A percentile compares a stretch with the other conserved stretches of the same genome.
phyloP scores from a whole-genome alignment of 371 early-diverging fungal species.

The Enterospora canceri region DNA sequence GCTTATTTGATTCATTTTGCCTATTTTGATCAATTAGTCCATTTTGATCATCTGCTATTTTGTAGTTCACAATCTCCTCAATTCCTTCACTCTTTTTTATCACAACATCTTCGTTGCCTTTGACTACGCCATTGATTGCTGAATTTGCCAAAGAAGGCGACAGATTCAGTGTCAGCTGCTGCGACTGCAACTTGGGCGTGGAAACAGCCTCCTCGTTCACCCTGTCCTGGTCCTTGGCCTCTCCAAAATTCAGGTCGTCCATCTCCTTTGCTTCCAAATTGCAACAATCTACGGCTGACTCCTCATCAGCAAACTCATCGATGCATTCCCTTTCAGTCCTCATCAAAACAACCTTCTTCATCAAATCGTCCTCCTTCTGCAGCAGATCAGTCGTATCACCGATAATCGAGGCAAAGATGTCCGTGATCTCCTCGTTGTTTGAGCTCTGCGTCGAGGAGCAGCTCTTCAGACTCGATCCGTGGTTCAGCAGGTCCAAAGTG shows the following conservation, averaged over 20 bases:
- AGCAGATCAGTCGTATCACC: conserved; percentile 6
- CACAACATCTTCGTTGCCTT: background rate
- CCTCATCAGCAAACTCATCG: conserved; percentile 27
- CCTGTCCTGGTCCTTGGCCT: conserved; percentile 28
- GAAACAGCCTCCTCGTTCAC: conserved; percentile 5
- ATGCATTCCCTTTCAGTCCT: conserved; percentile 26
- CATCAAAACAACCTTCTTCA: conserved; percentile 4
- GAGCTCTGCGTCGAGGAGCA: background rate
- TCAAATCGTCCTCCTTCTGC: conserved; percentile 2
- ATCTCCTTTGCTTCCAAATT: background rate
- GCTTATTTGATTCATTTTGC: background rate
- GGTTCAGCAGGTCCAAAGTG: background rate
- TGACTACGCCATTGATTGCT: background rate
- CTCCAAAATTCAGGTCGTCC: conserved; percentile 13
- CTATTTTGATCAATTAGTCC: background rate
- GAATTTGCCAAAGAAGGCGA: conserved; percentile 5
- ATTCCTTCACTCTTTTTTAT: background rate
- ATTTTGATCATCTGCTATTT: background rate
- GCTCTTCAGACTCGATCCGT: background rate
- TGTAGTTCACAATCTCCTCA: background rate
- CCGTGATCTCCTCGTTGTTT: conserved; percentile 1
- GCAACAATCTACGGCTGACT: conserved; percentile 1
- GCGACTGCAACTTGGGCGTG: background rate
- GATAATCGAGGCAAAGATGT: background rate
- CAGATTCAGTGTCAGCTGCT: background rate